phyloP scores from a whole-genome alignment of 768 basidiomycete species.

The Mycena latifolia region DNA sequence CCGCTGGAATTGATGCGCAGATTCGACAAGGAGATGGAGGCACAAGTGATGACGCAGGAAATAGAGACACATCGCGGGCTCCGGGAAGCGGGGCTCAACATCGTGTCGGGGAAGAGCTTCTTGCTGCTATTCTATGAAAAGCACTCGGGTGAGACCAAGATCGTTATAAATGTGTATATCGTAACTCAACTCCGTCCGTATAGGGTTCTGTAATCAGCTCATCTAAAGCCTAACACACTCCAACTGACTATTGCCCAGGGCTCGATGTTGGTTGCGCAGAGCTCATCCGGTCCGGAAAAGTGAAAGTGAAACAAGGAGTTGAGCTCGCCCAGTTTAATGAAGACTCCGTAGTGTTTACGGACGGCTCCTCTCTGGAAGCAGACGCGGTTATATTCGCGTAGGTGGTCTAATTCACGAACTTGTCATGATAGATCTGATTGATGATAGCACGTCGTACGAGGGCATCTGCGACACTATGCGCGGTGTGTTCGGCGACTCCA shows the following conservation, averaged over 20 bases:
- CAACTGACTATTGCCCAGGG: conserved; percentile 36
- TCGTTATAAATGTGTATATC: neutral
- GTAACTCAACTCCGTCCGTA: neutral
- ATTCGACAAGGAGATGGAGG: conserved; percentile 24
- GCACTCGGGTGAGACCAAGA: conserved; percentile 9
- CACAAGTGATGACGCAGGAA: conserved; percentile 19
- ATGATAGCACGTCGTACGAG: conserved; percentile 48
- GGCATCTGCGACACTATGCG: conserved; percentile 45
- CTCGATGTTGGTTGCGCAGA: conserved; percentile 63
- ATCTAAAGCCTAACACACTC: too few species aligned
- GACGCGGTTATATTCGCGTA: conserved; percentile 63
- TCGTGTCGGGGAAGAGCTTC: conserved; percentile 1
- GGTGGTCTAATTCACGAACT: conserved; percentile 9
- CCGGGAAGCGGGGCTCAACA: conserved; percentile 26
- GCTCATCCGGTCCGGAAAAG: conserved; percentile 62
- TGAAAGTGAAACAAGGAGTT: conserved; percentile 69
- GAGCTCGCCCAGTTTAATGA: conserved; percentile 51
- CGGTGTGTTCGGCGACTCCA: conserved; percentile 50
- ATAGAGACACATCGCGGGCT: conserved; percentile 26
- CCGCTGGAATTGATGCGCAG: conserved; percentile 15
- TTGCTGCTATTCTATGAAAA: conserved; percentile 21
- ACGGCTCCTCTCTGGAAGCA: conserved; percentile 53
- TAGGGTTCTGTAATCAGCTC: conserved; percentile 25
- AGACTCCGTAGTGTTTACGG: conserved; percentile 51
- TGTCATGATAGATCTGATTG: neutral